Evolutionary conservation across 495 filamentous ascomycete species (phyloP), one percentile per base, ranked within the genome.

Genomic region (Penicillium argentinense): DNA sequence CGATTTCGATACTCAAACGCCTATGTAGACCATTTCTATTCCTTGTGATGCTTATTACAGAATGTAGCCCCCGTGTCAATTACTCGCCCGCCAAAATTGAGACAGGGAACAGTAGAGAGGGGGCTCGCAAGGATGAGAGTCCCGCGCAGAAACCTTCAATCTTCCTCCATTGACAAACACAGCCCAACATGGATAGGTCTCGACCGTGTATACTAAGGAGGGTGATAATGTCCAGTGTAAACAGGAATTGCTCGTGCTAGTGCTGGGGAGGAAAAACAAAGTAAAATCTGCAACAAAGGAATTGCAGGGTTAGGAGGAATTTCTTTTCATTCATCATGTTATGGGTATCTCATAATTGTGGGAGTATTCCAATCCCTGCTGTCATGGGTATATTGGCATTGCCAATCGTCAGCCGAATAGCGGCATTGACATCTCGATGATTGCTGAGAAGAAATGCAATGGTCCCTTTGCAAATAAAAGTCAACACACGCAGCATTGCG

Each of bases 161-260:
- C 59, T 76, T 32, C 73, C 72, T 75, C 72, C 59, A 53, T 47
- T 75, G 72, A 78, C 71, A 73, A 77, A 75, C 71, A 75, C 62
- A 73, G 63, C 54, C 71, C 62, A 64, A 74, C 69, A 75, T 67
- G 60, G 68, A 56, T 40, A 53, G 53, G 64, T 68, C 67, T 63
- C 63, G 68, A 68, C 68, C 66, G 68, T 72, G 72, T 68, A 78
- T 78, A 75, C 67, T 75, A 64, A 68, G 67, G 72, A 75, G 69
- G 73, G 41, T 54, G 25, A 17, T 16, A 36, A 9, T 34, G 8
- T 34, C n/a, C n/a, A n/a, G n/a, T n/a, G n/a, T n/a, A n/a, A n/a
- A n/a, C n/a, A n/a, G n/a, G n/a, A n/a, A n/a, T n/a, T n/a, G n/a
- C n/a, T n/a, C n/a, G n/a, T n/a, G n/a, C n/a, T n/a, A n/a, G n/a